Evolutionary conservation across 2,329 filamentous ascomycete species (phyloP), one percentile per base, ranked within the genome.

Genomic region (Arachnopeziza araneosa): DNA sequence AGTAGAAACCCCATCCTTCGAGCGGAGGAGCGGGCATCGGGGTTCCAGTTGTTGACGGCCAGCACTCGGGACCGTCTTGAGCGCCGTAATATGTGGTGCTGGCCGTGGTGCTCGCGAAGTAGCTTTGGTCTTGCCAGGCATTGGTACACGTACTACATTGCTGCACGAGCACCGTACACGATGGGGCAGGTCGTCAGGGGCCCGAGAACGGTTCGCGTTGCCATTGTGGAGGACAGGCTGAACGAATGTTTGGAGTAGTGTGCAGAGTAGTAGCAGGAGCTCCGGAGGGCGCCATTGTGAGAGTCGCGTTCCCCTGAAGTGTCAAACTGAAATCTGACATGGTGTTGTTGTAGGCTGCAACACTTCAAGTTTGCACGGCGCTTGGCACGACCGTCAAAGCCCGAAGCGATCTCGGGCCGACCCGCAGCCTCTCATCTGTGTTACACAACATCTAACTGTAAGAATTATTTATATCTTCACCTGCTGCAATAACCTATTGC

Each of bases 1-100:
- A 59, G 24, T 60, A 60, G 36, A 60, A 56, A 49, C 58, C 54
- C 58, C 54, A 60, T 22, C 58, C 58, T 23, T 26, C 23, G 7
- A 60, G 22, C 17, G 22, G 26, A 14, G 57, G 8, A 32, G 24
- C 12, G 3, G 22, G 14, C 14, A 52, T 32, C 8, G 52, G 22
- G 8, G 49, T 50, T 21, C 14, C 17, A 3, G 23, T 32, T 30
- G n/a, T 44, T 56, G 48, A 17, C 4, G 59, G 59, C 56, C 56
- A 61, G 44, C 59, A 61, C 17, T 56, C 53, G 4, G 56, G 7
- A 58, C 55, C 23, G 24, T 61, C 59, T 12, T 52, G 48, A 8
- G 54, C 44, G 17, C 54, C 58, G 49, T 54, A 30, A 4, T 21
- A 14, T 12, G 30, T 26, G 9, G 10, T 55, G 49, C 36, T 48